phyloP scores from a whole-genome alignment of 768 basidiomycete species.

The Amanita rimosa region DNA sequence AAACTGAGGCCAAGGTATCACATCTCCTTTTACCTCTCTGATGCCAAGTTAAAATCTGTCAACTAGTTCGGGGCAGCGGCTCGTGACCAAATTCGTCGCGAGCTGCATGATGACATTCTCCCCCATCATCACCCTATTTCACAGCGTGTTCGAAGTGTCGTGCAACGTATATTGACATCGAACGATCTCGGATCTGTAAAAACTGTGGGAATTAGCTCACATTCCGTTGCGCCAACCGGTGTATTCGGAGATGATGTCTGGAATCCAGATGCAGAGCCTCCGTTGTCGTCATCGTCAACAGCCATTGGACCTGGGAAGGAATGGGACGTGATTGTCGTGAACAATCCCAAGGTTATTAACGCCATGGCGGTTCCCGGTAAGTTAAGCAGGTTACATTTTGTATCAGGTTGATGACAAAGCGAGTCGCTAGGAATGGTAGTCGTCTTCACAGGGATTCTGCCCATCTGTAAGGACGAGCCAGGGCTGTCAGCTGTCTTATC shows the following conservation, averaged over 20 bases:
- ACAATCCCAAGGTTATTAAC: conserved; percentile 61
- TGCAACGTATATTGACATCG: conserved; percentile 53
- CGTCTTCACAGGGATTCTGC: conserved; percentile 85
- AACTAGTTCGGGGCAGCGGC: conserved; percentile 29
- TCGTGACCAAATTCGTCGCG: conserved; percentile 31
- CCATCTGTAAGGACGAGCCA: conserved; percentile 64
- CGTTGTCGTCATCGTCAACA: conserved; percentile 11
- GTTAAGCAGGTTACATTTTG: conserved; percentile 13
- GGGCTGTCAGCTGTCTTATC: conserved; percentile 78
- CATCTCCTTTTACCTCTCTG: not conserved
- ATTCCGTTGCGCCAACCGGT: conserved; percentile 12
- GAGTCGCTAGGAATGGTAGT: conserved; percentile 52
- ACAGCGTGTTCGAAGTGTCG: conserved; percentile 58
- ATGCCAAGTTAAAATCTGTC: not conserved
- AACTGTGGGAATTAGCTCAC: conserved; percentile 14
- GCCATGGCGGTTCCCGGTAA: conserved; percentile 68
- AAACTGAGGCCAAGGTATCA: conserved; percentile 44
- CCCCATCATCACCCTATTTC: conserved; percentile 58
- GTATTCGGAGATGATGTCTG: conserved; percentile 19
- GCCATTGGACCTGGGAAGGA: conserved; percentile 25
- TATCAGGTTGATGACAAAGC: not conserved
- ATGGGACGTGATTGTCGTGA: conserved; percentile 72
- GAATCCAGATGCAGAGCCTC: conserved; percentile 21
- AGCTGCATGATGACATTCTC: conserved; percentile 46
- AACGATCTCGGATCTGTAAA: conserved; percentile 59